These are phyloP conservation scores for Hansenula sp. DNA, from an alignment of 1,139 yeast species.

Conservation along the genomic window DNA sequence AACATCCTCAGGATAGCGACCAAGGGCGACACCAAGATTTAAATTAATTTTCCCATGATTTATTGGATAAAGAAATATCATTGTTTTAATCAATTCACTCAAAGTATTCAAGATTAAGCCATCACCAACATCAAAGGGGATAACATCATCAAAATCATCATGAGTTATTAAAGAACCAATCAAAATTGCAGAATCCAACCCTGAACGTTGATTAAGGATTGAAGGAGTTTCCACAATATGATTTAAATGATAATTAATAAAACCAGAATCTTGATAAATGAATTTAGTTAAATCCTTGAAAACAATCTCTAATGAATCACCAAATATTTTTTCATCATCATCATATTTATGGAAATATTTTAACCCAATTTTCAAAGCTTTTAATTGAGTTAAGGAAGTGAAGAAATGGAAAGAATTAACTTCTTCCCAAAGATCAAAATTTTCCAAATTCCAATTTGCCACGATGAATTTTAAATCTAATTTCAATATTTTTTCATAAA, in stretches of 20 bases:
- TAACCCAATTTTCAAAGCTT: constrained; percentile 62
- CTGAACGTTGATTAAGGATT: constrained; percentile 48
- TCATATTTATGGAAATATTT: constrained; percentile 38
- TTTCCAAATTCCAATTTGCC: constrained; percentile 56
- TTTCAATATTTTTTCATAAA: constrained; percentile 53
- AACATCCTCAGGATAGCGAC: constrained; percentile 91
- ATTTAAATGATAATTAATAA: constrained; percentile 37
- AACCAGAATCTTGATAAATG: constrained; percentile 42
- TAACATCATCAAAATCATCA: constrained; percentile 35
- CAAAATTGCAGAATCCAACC: constrained; percentile 77
- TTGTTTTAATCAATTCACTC: constrained; percentile 54
- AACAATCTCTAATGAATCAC: constrained; percentile 7
- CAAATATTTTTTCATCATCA: constrained; percentile 23
- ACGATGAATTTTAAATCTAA: constrained; percentile 69
- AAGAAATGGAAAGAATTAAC: constrained; percentile 70
- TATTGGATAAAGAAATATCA: constrained; percentile 73
- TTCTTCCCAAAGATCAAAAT: constrained; percentile 96
- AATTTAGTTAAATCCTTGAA: constrained; percentile 20
- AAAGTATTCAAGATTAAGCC: constrained; percentile 55
- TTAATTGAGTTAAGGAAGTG: constrained; percentile 70
- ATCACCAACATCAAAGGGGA: constrained; percentile 62
- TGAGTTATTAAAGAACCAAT: constrained; percentile 68
- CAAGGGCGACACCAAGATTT: constrained; percentile 67
- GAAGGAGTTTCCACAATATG: constrained; percentile 71
- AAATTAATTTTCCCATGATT: constrained; percentile 46